Percentiles rank a stretch among this genome's conserved stretches.
Conservation (phyloP, 805 yeast genomes). For the Torulaspora indica region DNA sequence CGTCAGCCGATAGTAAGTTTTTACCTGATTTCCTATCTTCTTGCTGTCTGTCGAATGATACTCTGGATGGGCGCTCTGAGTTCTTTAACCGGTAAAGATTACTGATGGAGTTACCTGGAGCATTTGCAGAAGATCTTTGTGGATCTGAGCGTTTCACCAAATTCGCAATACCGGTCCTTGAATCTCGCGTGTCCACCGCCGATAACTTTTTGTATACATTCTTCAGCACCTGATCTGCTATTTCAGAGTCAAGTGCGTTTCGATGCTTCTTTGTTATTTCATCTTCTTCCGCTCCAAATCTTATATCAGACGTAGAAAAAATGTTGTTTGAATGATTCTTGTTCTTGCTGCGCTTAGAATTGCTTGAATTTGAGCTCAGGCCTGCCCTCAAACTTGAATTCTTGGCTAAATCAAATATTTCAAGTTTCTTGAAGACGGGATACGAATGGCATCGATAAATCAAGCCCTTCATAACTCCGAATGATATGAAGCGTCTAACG, state of each 20-base stretch:
- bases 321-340: constrained; percentile 16
- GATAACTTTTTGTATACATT: constrained; percentile 32
- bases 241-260: constrained; percentile 17
- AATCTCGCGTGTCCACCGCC: constrained; percentile 4
- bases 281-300: constrained; percentile 16
- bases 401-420: constrained; percentile 14
- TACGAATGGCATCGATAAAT: constrained; percentile 76
- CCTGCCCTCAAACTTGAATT: constrained; percentile 16
- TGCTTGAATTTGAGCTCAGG: not conserved
- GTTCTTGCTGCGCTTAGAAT: constrained; percentile 16
- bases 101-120: constrained; percentile 9
- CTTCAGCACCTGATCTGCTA: constrained; percentile 30
- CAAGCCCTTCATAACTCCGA: constrained; percentile 78
- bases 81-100: constrained; percentile 8
- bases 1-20: constrained; percentile 4
- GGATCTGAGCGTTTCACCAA: constrained; percentile 7
- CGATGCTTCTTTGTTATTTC: constrained; percentile 3
- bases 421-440: constrained; percentile 48
- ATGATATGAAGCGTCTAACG: constrained; percentile 74
- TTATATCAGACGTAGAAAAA: constrained; percentile 35
- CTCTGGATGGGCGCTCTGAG: constrained; percentile 22
- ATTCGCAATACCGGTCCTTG: not conserved
- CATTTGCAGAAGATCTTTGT: constrained; percentile 10
- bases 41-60: constrained; percentile 24
- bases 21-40: constrained; percentile 7